A percentile compares a stretch with the other conserved stretches of the same genome.
phyloP scores from a whole-genome alignment of 108 stramenopile genomes.

The Epithemia pelagica region DNA sequence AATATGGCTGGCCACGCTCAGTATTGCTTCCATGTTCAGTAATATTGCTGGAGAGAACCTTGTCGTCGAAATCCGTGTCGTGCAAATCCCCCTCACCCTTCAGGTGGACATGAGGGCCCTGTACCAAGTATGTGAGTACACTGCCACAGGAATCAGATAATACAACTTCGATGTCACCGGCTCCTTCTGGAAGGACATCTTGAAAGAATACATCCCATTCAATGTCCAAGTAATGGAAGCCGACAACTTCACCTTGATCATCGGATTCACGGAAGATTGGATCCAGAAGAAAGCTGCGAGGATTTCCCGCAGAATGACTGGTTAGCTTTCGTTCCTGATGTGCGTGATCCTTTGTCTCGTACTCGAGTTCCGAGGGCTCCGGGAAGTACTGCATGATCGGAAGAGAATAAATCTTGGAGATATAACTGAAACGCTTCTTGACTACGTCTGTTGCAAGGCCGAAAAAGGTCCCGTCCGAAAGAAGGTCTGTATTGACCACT shows the following conservation, averaged over 20 bases:
- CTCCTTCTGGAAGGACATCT: not conserved
- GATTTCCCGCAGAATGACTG: not conserved
- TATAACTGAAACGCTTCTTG: not conserved
- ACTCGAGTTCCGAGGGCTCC: not conserved
- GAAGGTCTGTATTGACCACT: not conserved
- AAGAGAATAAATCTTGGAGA: not conserved
- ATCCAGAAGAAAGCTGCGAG: not conserved
- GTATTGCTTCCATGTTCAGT: not conserved
- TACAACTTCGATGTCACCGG: not conserved
- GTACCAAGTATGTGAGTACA: not conserved
- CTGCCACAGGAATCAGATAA: constrained; percentile 1
- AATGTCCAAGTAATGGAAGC: not conserved
- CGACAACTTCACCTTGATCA: not conserved
- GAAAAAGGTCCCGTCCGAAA: not conserved
- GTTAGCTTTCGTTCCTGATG: not conserved
- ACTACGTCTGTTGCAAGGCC: not conserved
- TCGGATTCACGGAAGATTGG: not conserved
- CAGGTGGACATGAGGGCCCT: not conserved
- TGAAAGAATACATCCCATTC: not conserved
- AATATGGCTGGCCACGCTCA: not conserved
- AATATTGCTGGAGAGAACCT: not conserved
- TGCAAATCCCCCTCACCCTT: constrained; percentile 7
- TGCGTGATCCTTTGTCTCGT: not conserved
- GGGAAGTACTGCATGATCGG: not conserved
- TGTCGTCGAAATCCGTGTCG: not conserved